phyloP scores from a whole-genome alignment of 192 early-diverging fungal species.

The Phlyctochytrium arcticum region DNA sequence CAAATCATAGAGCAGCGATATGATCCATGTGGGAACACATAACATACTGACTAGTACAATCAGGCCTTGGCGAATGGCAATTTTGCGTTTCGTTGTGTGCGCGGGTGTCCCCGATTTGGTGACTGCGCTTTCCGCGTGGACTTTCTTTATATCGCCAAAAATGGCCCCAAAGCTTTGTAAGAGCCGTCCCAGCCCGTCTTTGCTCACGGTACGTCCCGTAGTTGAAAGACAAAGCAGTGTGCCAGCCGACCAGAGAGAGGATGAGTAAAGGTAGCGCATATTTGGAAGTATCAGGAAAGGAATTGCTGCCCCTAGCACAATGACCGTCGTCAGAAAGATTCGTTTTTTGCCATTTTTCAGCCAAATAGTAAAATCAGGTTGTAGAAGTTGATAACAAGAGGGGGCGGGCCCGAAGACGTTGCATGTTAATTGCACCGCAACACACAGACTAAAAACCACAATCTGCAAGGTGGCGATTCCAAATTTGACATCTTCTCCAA shows the following conservation, averaged over 20 bases:
- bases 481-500: too few relatives aligned
- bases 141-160: not conserved
- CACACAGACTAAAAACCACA: too few relatives aligned
- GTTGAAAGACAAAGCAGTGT: not conserved
- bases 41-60: not conserved
- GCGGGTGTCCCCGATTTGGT: not conserved
- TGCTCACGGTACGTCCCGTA: not conserved
- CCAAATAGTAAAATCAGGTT: too few relatives aligned
- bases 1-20: not conserved
- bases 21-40: not conserved
- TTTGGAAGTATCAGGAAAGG: not conserved
- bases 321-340: too few relatives aligned
- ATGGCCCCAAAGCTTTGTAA: too few relatives aligned
- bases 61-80: too few relatives aligned
- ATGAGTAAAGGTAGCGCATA: not conserved
- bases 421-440: too few relatives aligned
- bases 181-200: not conserved
- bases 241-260: not conserved
- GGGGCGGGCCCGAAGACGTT: too few relatives aligned
- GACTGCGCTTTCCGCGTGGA: not conserved
- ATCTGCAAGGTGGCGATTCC: too few relatives aligned
- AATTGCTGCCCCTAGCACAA: too few relatives aligned
- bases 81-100: not conserved
- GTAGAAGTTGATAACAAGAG: too few relatives aligned
- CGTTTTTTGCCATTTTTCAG: too few relatives aligned